Percentiles rank a stretch among this genome's conserved stretches.
Evolutionary conservation across 2,329 filamentous ascomycete genomes (phyloP).

Genomic region (Xylaria sp.): DNA sequence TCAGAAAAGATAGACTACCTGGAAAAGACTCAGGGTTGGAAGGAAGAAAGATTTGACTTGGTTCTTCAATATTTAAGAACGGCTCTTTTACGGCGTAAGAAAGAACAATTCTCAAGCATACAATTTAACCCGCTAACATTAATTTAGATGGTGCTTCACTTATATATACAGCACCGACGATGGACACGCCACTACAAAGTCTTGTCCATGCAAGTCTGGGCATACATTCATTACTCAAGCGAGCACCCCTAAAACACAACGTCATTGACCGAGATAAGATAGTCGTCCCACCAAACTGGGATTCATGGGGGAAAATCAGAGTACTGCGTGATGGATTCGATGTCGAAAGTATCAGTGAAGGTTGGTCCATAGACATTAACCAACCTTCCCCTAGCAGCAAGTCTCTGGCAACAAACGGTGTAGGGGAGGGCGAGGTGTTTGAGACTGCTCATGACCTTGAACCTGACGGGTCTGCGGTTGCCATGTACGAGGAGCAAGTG

Average conservation of each 20-base stretch:
- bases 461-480: conserved; percentile 71
- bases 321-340: conserved; percentile 93
- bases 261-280: conserved; percentile 96
- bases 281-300: conserved; percentile 95
- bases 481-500: conserved; percentile 82
- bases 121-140: neutral
- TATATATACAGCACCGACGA: conserved; percentile 83
- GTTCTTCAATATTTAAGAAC: conserved; percentile 94
- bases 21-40: conserved; percentile 91
- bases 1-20: conserved; percentile 90
- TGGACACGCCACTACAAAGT: conserved; percentile 79
- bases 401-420: conserved; percentile 40
- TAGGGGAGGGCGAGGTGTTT: conserved; percentile 47
- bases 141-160: conserved; percentile 80
- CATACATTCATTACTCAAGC: conserved; percentile 84
- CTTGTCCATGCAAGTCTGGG: conserved; percentile 87
- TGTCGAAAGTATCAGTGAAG: conserved; percentile 84
- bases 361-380: conserved; percentile 88
- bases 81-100: conserved; percentile 83
- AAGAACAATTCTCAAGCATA: conserved; percentile 14
- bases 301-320: conserved; percentile 97
- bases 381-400: conserved; percentile 58
- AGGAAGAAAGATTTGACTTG: conserved; percentile 96
- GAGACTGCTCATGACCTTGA: conserved; percentile 52
- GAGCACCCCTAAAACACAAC: conserved; percentile 84